Conservation (phyloP, 371 early-diverging fungal genomes). For the Gilbertella persicaria region DNA sequence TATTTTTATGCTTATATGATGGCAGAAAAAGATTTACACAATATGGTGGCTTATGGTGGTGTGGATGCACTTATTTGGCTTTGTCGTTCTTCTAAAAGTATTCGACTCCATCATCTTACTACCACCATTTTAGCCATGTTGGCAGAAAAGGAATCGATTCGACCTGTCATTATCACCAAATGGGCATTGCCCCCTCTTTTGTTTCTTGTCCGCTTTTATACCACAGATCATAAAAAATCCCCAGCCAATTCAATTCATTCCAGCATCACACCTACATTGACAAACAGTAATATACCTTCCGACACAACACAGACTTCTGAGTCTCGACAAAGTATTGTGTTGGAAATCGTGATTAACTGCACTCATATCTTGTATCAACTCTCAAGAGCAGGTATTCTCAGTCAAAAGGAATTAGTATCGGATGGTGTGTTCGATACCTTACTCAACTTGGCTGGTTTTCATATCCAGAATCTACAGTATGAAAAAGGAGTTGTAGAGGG, state of each 20-base stretch:
- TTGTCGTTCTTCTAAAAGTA: conserved; percentile 45
- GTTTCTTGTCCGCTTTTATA: conserved; percentile 34
- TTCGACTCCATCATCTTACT: conserved; percentile 52
- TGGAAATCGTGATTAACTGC: conserved; percentile 47
- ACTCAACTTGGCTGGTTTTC: conserved; percentile 35
- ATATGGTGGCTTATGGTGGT: conserved; percentile 59
- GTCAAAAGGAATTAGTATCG: conserved; percentile 36
- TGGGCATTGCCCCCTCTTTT: conserved; percentile 50
- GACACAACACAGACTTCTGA: conserved; percentile 1
- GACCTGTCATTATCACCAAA: conserved; percentile 54
- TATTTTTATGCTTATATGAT: background rate
- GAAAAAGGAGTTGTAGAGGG: conserved; percentile 1
- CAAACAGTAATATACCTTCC: background rate
- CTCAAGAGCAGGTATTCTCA: conserved; percentile 45
- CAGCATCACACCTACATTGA: conserved; percentile 4
- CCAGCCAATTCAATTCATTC: conserved; percentile 12
- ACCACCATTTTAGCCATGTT: conserved; percentile 56
- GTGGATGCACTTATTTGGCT: conserved; percentile 65
- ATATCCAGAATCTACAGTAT: conserved; percentile 3
- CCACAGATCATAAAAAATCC: conserved; percentile 8
- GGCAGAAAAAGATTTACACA: conserved; percentile 52
- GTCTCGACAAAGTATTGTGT: conserved; percentile 20
- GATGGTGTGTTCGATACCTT: conserved; percentile 43
- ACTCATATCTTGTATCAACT: conserved; percentile 46
- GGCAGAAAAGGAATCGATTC: conserved; percentile 52